These are phyloP conservation scores for Melaleuca quinquenervia DNA, from an alignment of 345 rosid species.

Conservation along the genomic window DNA sequence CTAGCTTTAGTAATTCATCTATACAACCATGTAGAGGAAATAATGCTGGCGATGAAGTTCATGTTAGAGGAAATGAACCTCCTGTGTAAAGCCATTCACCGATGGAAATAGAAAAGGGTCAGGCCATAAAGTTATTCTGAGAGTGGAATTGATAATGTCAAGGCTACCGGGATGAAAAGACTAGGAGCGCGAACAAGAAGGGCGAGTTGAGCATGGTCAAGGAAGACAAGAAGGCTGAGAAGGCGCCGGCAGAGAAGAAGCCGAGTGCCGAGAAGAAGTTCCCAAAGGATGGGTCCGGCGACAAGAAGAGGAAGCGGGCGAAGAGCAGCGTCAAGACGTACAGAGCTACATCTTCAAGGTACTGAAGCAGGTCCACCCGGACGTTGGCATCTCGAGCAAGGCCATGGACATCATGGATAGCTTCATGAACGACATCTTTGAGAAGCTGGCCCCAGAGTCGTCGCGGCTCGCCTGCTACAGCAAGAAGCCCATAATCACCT, in stretches of 20 bases:
- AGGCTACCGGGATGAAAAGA: constrained; percentile 33
- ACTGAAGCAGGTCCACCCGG: too few species aligned
- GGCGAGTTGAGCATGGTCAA: too few species aligned
- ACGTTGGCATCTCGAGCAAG: too few species aligned
- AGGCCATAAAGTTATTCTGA: constrained; percentile 44
- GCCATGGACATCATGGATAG: neutral
- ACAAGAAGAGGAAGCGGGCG: too few species aligned
- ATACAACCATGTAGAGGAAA: constrained; percentile 68
- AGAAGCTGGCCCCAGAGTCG: neutral
- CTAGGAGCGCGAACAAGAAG: too few species aligned
- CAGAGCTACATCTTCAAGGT: too few species aligned
- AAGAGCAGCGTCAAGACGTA: too few species aligned
- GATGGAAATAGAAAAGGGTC: constrained; percentile 43
- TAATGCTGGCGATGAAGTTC: constrained; percentile 57
- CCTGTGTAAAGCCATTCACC: constrained; percentile 48
- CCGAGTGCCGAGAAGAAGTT: too few species aligned
- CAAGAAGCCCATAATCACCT: constrained; percentile 34
- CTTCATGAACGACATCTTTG: neutral
- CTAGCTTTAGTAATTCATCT: constrained; percentile 73
- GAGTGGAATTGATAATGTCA: constrained; percentile 37
- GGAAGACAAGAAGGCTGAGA: too few species aligned
- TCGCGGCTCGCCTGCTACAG: neutral
- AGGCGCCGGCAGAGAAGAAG: too few species aligned
- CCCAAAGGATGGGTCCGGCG: too few species aligned
- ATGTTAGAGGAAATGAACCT: constrained; percentile 75